Evolutionary conservation across 257 asterid genomes (phyloP), one percentile per base, ranked within the genome.

Genomic region (Penstemon newberryi): DNA sequence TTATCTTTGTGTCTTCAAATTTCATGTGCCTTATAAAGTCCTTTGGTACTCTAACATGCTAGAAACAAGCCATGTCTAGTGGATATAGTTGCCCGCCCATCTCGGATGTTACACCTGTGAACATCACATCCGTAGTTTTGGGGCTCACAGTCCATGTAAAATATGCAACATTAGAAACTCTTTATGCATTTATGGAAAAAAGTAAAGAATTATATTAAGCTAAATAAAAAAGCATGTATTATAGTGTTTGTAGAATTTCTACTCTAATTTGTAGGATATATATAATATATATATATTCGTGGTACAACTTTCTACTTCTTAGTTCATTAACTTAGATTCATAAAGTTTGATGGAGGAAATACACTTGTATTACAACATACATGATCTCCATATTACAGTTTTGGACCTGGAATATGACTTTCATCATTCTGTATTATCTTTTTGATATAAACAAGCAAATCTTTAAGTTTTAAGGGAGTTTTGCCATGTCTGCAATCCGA

Each of bases 1-100:
- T 25, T 25, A 25, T 25, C 33, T 25, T 25, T 25, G 33, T 65
- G 15, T 9, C 52, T 60, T 52, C 41, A 54, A 37, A 41, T 5
- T 59, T 39, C 51, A 51, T 65, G 77, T 73, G 71, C 52, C 42
- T 52, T 37, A 8, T 10, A 18, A 52, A 39, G 15, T 47, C 37
- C 63, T 9, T 52, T 66, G 10, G 25, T 36, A 18, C 12, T 42
- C 33, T 67, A 45, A 19, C 59, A 52, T 36, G 46, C 50, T 40
- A 47, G 36, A 4, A 46, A 64, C 41, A 4, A 33, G 60, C 42
- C 41, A 43, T 58, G 36, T 69, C 64, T 58, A 15, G 38, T 75
- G 68, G 68, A 38, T 58, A 38, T 50, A 36, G 38, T 63, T 62
- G 33, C 33, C 33, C 33, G 41, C 56, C 56, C 46, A 0, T 56